Evolutionary conservation across 768 basidiomycete species (phyloP).

Genomic region (Russula emetica): DNA sequence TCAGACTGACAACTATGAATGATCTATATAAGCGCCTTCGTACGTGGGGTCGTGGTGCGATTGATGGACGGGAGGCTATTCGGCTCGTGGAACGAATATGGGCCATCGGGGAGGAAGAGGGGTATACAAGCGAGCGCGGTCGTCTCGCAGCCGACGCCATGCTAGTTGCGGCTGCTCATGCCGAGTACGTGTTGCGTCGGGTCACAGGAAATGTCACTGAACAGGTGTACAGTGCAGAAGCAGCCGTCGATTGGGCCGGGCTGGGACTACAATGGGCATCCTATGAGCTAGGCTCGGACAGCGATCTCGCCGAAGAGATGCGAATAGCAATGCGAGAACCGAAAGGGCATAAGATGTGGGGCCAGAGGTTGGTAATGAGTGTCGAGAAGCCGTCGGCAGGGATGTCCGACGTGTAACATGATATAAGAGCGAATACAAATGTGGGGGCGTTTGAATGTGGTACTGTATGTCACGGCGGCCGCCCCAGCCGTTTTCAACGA

Average conservation of each 20-base stretch:
- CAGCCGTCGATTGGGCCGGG: slow-evolving; percentile 48
- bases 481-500: too few species aligned
- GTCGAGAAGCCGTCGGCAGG: slow-evolving; percentile 25
- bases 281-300: slow-evolving; percentile 54
- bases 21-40: slow-evolving; percentile 44
- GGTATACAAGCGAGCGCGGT: slow-evolving; percentile 63
- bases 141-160: slow-evolving; percentile 57
- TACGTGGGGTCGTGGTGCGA: slow-evolving; percentile 45
- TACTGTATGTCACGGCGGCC: too few species aligned
- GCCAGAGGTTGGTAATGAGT: slow-evolving; percentile 30
- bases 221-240: slow-evolving; percentile 38
- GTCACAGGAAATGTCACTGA: neutral
- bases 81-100: slow-evolving; percentile 49
- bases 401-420: neutral
- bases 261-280: slow-evolving; percentile 51
- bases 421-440: neutral
- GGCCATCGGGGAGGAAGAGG: slow-evolving; percentile 55
- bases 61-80: slow-evolving; percentile 50
- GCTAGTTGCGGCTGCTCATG: slow-evolving; percentile 57
- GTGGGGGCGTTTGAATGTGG: neutral
- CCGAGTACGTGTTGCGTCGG: slow-evolving; percentile 47
- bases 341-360: slow-evolving; percentile 47
- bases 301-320: slow-evolving; percentile 45
- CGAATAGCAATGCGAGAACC: slow-evolving; percentile 36
- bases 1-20: slow-evolving; percentile 45